Percentiles rank a stretch among this genome's conserved stretches.
Evolutionary conservation across 345 rosid genomes (phyloP).

Genomic region (Cardamine resedifolia): DNA sequence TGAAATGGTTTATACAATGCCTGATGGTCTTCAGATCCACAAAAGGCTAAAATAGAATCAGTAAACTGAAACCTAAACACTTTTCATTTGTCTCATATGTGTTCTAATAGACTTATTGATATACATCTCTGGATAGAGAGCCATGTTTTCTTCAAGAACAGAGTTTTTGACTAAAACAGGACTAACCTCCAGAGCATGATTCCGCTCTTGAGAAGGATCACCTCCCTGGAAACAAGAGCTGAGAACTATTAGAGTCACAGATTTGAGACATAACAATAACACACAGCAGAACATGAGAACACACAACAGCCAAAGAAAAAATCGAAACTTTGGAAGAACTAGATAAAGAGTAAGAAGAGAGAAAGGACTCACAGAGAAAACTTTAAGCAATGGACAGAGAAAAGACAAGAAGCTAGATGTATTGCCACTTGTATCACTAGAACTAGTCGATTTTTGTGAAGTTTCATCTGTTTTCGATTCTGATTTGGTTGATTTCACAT

Average conservation of each 20-base stretch:
- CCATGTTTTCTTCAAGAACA: neutral
- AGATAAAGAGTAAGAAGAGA: neutral
- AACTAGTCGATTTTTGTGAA: neutral
- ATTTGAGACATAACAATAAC: neutral
- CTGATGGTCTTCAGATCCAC: neutral
- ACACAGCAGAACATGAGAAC: neutral
- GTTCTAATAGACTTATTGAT: neutral
- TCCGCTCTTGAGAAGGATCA: conserved; percentile 69
- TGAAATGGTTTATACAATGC: neutral
- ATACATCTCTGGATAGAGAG: neutral
- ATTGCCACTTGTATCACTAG: conserved; percentile 3
- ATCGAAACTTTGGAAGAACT: neutral
- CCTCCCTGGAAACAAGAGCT: conserved; percentile 54
- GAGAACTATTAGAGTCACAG: neutral
- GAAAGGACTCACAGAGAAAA: conserved; percentile 60
- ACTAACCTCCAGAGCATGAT: conserved; percentile 63
- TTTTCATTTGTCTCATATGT: neutral
- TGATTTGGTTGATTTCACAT: conserved; percentile 37
- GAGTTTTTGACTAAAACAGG: neutral
- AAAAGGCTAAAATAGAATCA: neutral
- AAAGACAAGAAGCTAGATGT: conserved; percentile 66
- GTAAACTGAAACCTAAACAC: neutral
- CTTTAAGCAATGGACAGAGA: conserved; percentile 76
- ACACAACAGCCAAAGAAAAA: neutral
- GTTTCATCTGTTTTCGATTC: conserved; percentile 24